phyloP scores from a whole-genome alignment of 2,329 filamentous ascomycete genomes.

The Pseudogymnoascus sp. region DNA sequence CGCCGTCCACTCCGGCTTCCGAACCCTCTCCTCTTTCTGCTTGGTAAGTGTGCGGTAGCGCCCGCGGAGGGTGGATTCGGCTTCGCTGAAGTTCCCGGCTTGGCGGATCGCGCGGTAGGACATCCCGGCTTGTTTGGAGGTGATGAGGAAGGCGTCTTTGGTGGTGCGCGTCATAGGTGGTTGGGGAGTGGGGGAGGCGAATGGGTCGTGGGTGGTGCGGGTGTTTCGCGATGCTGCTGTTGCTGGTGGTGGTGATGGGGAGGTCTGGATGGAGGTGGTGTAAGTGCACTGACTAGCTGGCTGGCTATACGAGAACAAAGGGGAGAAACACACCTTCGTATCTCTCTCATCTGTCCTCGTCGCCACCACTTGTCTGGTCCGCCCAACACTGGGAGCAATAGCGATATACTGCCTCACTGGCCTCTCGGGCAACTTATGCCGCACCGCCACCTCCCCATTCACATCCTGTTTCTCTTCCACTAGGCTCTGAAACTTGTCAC shows the following conservation, averaged over 20 bases:
- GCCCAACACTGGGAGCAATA: not conserved
- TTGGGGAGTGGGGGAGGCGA: not conserved
- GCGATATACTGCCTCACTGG: not conserved
- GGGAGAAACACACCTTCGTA: not conserved
- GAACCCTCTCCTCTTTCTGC: slow-evolving; percentile 49
- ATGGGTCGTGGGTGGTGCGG: not conserved
- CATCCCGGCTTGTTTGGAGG: slow-evolving; percentile 46
- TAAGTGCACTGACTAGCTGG: not conserved
- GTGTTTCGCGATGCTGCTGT: not conserved
- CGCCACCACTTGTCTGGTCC: not conserved
- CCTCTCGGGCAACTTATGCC: not conserved
- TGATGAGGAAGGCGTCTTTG: slow-evolving; percentile 44
- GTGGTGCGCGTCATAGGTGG: not conserved
- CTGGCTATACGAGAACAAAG: not conserved
- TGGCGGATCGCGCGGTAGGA: slow-evolving; percentile 58
- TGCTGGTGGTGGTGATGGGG: not conserved
- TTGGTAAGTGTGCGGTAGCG: slow-evolving; percentile 59
- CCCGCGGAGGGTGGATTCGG: slow-evolving; percentile 65
- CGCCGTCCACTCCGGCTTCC: slow-evolving; percentile 56
- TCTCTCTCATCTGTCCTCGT: not conserved
- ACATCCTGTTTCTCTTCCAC: not conserved
- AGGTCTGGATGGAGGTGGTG: not conserved
- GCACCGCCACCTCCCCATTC: not conserved
- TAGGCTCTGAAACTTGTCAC: not conserved
- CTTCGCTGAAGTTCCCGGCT: slow-evolving; percentile 48